Percentiles rank a stretch among this genome's conserved stretches.
Evolutionary conservation across 768 basidiomycete species (phyloP).

Genomic region (Scleroderma bovista): DNA sequence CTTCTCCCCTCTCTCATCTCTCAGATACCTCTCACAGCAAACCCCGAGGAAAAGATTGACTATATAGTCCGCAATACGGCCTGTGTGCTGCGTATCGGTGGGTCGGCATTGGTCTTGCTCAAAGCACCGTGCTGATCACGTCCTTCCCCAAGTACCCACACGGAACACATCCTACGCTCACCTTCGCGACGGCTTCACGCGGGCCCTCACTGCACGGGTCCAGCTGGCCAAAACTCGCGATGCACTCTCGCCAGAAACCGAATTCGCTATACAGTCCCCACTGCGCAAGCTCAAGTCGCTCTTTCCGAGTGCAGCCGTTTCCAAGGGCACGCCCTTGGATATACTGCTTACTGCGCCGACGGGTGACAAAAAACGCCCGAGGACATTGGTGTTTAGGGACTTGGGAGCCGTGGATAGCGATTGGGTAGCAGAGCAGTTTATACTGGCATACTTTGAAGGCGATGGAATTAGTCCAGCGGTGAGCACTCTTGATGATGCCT

Average conservation of each 20-base stretch:
- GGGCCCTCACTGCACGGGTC: slow-evolving; percentile 62
- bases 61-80: slow-evolving; percentile 62
- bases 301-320: slow-evolving; percentile 64
- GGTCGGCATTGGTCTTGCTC: slow-evolving; percentile 10
- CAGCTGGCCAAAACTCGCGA: slow-evolving; percentile 45
- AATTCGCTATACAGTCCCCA: slow-evolving; percentile 52
- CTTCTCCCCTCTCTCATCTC: too few species aligned
- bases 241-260: slow-evolving; percentile 53
- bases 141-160: slow-evolving; percentile 56
- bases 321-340: slow-evolving; percentile 66
- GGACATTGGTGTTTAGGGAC: slow-evolving; percentile 62
- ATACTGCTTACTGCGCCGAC: slow-evolving; percentile 58
- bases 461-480: slow-evolving; percentile 68
- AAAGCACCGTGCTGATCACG: neutral
- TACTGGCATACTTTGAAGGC: slow-evolving; percentile 71
- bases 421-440: slow-evolving; percentile 71
- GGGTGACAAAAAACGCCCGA: slow-evolving; percentile 37
- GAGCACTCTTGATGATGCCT: slow-evolving; percentile 20
- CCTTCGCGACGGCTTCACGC: slow-evolving; percentile 77
- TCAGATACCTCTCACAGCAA: slow-evolving; percentile 51
- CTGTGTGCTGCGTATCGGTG: slow-evolving; percentile 73
- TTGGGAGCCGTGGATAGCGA: slow-evolving; percentile 65
- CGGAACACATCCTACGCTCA: slow-evolving; percentile 74
- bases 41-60: slow-evolving; percentile 64
- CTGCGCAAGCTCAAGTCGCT: slow-evolving; percentile 69